Base-by-base conservation (phyloP, 2,329 filamentous ascomycete genomes). In the Metarhizium humberi region DNA sequence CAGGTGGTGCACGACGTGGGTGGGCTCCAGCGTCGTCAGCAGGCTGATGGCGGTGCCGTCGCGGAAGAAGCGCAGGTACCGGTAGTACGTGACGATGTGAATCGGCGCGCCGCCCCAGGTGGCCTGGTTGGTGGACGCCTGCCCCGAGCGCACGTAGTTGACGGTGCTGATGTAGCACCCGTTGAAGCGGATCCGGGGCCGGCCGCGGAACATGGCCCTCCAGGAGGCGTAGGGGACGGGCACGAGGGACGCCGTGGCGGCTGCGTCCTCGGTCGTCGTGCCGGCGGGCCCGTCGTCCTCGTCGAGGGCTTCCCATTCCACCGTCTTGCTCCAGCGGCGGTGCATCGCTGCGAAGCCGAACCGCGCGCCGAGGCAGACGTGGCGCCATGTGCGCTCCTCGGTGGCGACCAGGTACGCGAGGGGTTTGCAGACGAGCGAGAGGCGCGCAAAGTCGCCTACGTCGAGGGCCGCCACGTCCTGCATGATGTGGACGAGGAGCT, bases 61-160 rank as follows among this genome's bases (percentile, higher is more conserved):
- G 29, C 91, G 88, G 74, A 94, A 94, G 75, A 99, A 94, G 53
- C 94, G 88, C 3, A 99, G 81, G 72, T 97, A 99, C 56, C 94
- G 90, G 74, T 95, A 99, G 73, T 97, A 99, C 0, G 94, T 99
- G 51, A 99, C 91, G 56, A 97, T 95, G 68, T 95, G 91, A 40
- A 97, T 87, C 8, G 92, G 92, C 38, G 55, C 55, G 29, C 81
- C 86, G 64, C 76, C 75, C 90, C 92, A 96, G 1, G 88, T 86
- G 18, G 87, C 73, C 54, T 84, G 85, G 60, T 85, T 86, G 20
- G 81, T 79, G 3, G 84, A 85, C 11, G 85, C 79, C 57, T 87
- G 87, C 36, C 94, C 94, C 0, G 90, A 76, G 29, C 94, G 88
- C 51, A 90, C 84, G 72, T 99, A 99, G 73, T 97, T 97, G 57